Evolutionary conservation across 2,329 filamentous ascomycete genomes (phyloP), one percentile per base, ranked within the genome.

Genomic region (Aspergillus uvarum): DNA sequence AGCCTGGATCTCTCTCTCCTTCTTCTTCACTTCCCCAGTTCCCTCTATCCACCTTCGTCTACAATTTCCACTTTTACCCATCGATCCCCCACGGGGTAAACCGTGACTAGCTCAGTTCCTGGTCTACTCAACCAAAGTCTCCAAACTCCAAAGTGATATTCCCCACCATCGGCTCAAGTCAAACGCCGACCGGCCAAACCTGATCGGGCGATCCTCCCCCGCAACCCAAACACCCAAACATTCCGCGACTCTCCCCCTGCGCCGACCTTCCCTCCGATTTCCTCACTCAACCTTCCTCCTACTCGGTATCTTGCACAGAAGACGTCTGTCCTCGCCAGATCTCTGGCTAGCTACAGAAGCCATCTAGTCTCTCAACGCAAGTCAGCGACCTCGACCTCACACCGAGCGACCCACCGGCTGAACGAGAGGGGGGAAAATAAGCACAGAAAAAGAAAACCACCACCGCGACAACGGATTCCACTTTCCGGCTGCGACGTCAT

Each of bases 401-500:
- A 35, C 11, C 32, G 32, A 35, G 10, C 32, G 2, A 12, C 12
- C 11, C 12, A 35, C 14, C 16, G 38, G 12, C 38, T 12, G 38
- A 16, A 16, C 19, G 14, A 54, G 7, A 32, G 16, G 22, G 53
- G 47, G 10, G 47, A 42, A 59, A 22, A 47, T 47, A 35, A 29
- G 11, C 42, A 32, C 53, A 24, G 35, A 21, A 22, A 35, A 59
- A 59, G 62, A 62, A 59, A 58, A 10, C 38, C 14, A 19, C 16
- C 38, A 44, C 16, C 38, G 31, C 53, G 19, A 47, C 31, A 29
- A 35, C 62, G 62, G 62, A 63, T 63, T 54, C 59, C 64, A 52
- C 49, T 62, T 62, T 61, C 62, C 57, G 50, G 58, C 53, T 51
- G 21, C 48, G 59, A 59, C 63, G 58, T 61, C 60, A 65, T 59